phyloP scores from a whole-genome alignment of 805 yeast genomes.

The Debaryomyces hansenii region DNA sequence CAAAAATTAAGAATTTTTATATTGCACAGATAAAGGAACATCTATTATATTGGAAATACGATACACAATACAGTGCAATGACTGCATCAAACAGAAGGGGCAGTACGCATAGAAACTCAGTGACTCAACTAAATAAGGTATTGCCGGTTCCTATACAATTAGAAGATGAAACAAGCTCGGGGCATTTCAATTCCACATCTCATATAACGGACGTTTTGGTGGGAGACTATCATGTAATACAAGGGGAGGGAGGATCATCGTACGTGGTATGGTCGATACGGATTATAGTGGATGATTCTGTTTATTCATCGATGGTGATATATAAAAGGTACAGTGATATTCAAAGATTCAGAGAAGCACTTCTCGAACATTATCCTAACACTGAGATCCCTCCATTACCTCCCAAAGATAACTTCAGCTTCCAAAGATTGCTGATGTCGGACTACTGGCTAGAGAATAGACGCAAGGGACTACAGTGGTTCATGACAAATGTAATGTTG shows the following conservation, averaged over 20 bases:
- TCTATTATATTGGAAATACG: no score
- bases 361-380: conserved; percentile 47
- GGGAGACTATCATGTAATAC: conserved; percentile 38
- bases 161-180: conserved; percentile 15
- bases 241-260: conserved; percentile 37
- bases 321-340: conserved; percentile 70
- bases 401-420: conserved; percentile 45
- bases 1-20: no score
- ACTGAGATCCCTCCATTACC: conserved; percentile 50
- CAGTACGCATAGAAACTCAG: conserved; percentile 15
- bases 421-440: conserved; percentile 37
- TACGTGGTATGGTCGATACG: conserved; percentile 42
- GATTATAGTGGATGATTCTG: conserved; percentile 35
- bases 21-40: no score
- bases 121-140: conserved; percentile 26
- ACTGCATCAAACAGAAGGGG: not conserved
- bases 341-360: conserved; percentile 40
- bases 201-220: conserved; percentile 43
- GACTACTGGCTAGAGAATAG: conserved; percentile 52
- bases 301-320: conserved; percentile 42
- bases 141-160: conserved; percentile 41
- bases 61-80: not conserved
- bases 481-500: conserved; percentile 53
- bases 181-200: conserved; percentile 19
- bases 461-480: conserved; percentile 59